Evolutionary conservation across 2,329 filamentous ascomycete species (phyloP), one percentile per base, ranked within the genome.

Genomic region (Fusarium multiceps): DNA sequence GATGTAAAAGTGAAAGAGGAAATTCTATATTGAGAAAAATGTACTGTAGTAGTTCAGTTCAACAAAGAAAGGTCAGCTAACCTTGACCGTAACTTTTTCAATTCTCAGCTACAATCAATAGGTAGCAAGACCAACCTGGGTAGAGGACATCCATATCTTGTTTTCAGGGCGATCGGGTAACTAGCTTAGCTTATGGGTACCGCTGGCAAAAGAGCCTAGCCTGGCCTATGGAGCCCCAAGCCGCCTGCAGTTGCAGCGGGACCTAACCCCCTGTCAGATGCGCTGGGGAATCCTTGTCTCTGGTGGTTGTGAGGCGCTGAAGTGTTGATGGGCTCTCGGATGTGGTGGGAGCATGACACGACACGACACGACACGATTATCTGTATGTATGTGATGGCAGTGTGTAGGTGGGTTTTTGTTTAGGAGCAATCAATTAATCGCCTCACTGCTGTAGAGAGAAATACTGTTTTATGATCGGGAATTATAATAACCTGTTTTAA

Each of bases 261-360:
- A 53, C 21, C 37, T 20, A 42, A 16, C 25, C 34, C 49, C 49
- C 48, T 41, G 57, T 46, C 59, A 30, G 56, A 23, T 58, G 45
- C 61, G 67, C 75, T 71, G 74, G 75, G 74, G 73, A 74, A 74
- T 68, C 74, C 75, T 70, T 76, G 75, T 72, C 64, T 67, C 25
- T 40, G 28, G 40, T 25, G 37, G 48, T 50, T 51, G 64, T 69
- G 66, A 69, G 66, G 67, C 66, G 67, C 62, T 67, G 65, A 47
- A 30, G 16, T 37, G 9, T 37, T 59, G 56, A 34, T 53, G 32
- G 45, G 28, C 32, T 41, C 18, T 53, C n/a, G 37, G 46, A 50
- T 51, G 59, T 53, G 53, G 48, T 55, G 54, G 48, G 42, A 57
- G 58, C 51, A 63, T 59, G 66, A 73, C 73, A 74, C 67, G 69